These are phyloP conservation scores for Fraxinus dipetala DNA, from an alignment of 305 asterid genomes.

Conservation along the genomic window DNA sequence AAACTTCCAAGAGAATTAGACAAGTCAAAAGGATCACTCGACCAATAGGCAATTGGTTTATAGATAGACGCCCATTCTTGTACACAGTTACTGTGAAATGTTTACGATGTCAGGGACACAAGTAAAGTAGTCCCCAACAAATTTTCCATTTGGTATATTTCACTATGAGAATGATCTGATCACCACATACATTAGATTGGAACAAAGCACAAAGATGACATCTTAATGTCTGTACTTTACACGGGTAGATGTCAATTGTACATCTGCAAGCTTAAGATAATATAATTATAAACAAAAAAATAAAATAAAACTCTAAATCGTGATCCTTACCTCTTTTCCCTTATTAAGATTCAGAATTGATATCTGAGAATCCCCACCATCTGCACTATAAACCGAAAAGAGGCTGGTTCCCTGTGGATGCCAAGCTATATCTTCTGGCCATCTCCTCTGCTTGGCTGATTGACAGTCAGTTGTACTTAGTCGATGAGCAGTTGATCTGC, in stretches of 20 bases:
- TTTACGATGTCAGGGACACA: background rate
- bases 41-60: background rate
- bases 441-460: slow-evolving; percentile 66
- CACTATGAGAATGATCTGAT: background rate
- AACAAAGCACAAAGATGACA: background rate
- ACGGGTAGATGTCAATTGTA: background rate
- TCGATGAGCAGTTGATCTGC: slow-evolving; percentile 71
- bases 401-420: slow-evolving; percentile 77
- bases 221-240: slow-evolving; percentile 3
- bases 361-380: slow-evolving; percentile 80
- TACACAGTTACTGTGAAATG: background rate
- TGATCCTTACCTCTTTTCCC: slow-evolving; percentile 54
- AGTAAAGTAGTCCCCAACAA: background rate
- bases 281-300: background rate
- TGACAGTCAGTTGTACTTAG: slow-evolving; percentile 64
- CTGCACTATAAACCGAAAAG: slow-evolving; percentile 78
- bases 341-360: slow-evolving; percentile 68
- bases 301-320: background rate
- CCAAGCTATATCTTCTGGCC: slow-evolving; percentile 99
- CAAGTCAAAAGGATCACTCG: background rate
- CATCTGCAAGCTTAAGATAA: slow-evolving; percentile 1
- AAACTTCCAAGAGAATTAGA: background rate
- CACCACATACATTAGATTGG: background rate
- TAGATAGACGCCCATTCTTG: background rate
- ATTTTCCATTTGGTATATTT: background rate